Evolutionary conservation across 805 yeast species (phyloP).

Genomic region (Myxozyma neglecta): DNA sequence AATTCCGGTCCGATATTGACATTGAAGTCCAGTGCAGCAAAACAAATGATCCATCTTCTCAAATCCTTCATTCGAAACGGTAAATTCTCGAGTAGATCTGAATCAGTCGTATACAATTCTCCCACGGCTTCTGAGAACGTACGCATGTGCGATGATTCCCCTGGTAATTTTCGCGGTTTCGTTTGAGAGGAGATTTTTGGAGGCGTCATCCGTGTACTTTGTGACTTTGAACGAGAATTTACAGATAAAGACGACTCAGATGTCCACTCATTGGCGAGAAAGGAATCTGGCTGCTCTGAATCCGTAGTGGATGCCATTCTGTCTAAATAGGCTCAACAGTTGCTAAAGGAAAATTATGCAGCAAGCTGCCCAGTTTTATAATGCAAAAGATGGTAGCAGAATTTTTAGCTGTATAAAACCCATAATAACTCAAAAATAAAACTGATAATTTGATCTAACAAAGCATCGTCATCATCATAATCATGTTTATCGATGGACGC

Average conservation of each 20-base stretch:
- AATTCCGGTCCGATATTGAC: slow-evolving; percentile 31
- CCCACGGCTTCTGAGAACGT: slow-evolving; percentile 23
- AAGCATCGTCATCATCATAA: too few species aligned
- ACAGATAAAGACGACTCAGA: background rate
- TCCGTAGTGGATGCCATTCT: background rate
- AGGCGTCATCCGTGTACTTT: background rate
- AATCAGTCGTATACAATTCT: background rate
- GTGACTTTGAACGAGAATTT: too few species aligned
- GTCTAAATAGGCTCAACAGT: background rate
- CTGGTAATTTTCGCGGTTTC: background rate
- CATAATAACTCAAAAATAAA: background rate
- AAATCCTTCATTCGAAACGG: slow-evolving; percentile 18
- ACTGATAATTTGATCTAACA: background rate
- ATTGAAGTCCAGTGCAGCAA: slow-evolving; percentile 28
- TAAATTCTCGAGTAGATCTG: slow-evolving; percentile 5
- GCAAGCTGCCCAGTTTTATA: background rate
- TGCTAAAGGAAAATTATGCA: background rate
- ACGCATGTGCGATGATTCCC: background rate
- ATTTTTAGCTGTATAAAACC: background rate
- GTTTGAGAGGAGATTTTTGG: background rate
- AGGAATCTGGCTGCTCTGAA: background rate
- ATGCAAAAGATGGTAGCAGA: background rate
- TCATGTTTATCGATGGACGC: too few species aligned
- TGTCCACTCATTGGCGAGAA: background rate
- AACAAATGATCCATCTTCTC: slow-evolving; percentile 24